Percentiles rank a stretch among this genome's conserved stretches.
Evolutionary conservation across 805 yeast species (phyloP).

Genomic region (Lipomyces kockii): DNA sequence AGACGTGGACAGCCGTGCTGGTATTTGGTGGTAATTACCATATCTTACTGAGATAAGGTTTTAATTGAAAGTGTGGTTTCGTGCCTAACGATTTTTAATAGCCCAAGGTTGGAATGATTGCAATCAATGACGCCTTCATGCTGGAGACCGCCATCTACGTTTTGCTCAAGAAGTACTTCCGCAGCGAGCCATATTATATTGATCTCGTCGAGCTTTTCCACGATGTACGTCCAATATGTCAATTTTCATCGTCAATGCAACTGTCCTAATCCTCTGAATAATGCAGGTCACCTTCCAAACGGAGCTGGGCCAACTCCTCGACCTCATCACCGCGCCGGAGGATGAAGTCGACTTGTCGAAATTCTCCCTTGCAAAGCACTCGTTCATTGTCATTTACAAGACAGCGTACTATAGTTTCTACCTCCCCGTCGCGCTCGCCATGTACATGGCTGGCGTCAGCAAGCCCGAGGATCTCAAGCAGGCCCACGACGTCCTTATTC

Average conservation of each 20-base stretch:
- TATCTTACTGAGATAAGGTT: not conserved
- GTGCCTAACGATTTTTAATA: constrained; percentile 42
- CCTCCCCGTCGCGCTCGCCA: constrained; percentile 95
- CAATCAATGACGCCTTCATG: constrained; percentile 97
- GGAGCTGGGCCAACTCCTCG: constrained; percentile 94
- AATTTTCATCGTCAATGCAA: not conserved
- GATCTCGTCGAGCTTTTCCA: constrained; percentile 93
- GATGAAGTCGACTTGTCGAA: constrained; percentile 86
- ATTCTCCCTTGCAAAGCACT: constrained; percentile 86
- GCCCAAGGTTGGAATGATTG: constrained; percentile 81
- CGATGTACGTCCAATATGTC: constrained; percentile 50
- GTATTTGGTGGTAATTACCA: constrained; percentile 57
- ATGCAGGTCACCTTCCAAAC: constrained; percentile 85
- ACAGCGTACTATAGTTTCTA: constrained; percentile 98
- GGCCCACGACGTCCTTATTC: constrained; percentile 84
- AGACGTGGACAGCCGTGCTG: constrained; percentile 99
- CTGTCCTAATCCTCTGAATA: not conserved
- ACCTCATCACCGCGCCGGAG: constrained; percentile 96
- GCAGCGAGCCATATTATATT: constrained; percentile 76
- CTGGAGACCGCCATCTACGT: constrained; percentile 92
- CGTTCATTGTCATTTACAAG: constrained; percentile 93
- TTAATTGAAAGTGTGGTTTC: not conserved
- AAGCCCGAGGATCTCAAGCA: constrained; percentile 79
- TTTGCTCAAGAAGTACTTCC: constrained; percentile 86
- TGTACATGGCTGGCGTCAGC: constrained; percentile 85